Evolutionary conservation across 129 eudicot species (phyloP).

Genomic region (Daucus carota): DNA sequence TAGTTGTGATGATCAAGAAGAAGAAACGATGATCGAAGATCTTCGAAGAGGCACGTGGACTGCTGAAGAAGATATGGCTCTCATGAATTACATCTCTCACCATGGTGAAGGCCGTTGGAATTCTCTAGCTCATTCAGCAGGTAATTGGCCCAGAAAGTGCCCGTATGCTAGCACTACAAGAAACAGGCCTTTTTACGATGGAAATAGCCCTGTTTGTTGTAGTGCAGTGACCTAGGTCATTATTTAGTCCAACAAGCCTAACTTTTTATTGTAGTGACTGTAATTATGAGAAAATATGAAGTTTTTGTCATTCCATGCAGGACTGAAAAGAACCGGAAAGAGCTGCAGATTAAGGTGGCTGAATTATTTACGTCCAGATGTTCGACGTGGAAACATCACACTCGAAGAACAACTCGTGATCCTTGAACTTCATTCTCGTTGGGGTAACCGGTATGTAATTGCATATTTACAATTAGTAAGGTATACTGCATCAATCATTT

Average conservation of each 20-base stretch:
- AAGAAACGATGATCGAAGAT: conserved; percentile 36
- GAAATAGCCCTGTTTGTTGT: too few species aligned
- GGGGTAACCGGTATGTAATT: background rate
- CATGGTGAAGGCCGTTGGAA: conserved; percentile 99
- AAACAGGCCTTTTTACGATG: too few species aligned
- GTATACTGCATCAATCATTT: too few species aligned
- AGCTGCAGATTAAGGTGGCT: conserved; percentile 7
- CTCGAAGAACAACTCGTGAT: background rate
- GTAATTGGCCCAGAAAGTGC: too few species aligned
- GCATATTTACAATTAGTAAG: too few species aligned
- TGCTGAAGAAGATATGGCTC: conserved; percentile 80
- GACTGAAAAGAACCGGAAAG: conserved; percentile 1
- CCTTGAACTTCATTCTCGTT: background rate
- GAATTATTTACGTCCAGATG: conserved; percentile 5
- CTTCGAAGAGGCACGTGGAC: conserved; percentile 96
- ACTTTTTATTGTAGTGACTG: too few species aligned
- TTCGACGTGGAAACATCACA: background rate
- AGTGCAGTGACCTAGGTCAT: too few species aligned
- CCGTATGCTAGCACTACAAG: too few species aligned
- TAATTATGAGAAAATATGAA: background rate
- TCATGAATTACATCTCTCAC: conserved; percentile 62
- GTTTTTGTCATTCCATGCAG: background rate
- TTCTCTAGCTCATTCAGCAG: conserved; percentile 76
- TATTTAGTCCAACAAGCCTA: too few species aligned
- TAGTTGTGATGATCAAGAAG: conserved; percentile 33